Base-by-base conservation (phyloP, 306 rosid species). In the Corylus avellana region DNA sequence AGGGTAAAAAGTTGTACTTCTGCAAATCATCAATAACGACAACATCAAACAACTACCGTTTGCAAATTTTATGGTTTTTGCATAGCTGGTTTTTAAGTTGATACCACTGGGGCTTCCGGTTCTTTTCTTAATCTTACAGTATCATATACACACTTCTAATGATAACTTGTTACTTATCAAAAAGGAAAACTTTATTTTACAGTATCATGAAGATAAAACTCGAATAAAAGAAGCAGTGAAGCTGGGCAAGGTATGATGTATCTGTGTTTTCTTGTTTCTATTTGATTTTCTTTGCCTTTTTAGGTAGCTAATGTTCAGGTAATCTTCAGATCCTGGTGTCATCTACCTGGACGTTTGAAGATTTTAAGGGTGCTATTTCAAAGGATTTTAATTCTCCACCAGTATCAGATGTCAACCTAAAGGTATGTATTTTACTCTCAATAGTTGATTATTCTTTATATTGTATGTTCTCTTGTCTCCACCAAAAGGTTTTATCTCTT, bases 151-250 rank as follows among this genome's bases (percentile, higher is more conserved):
- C 68, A 48, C 86, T 66, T 53, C 16, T 18, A 59, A 22, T n/a
- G 42, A 39, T 68, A 42, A 44, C 27, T 42, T 39, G 72, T n/a
- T 25, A 59, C 37, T 59, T 5, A 59, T 47, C 79, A 42, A 81
- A 79, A 64, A 53, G 58, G 20, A 46, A 78, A 76, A 76, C 63
- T 74, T 22, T 79, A 46, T 80, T 73, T 80, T 80, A 61, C 98
- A 94, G 98, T 94, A 87, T 86, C 89, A 79, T 53, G 93, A 91
- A 61, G 98, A 94, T 57, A 94, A 84, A 86, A 78, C 86, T 74
- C 90, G 81, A 83, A 78, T 91, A 78, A 91, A 91, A 84, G 94
- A 94, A 82, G 91, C 92, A 17, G 84, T 92, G 85, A 94, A 94
- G 90, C 86, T 84, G 77, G 89, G 92, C 75, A 94, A 92, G 98